These are phyloP conservation scores for Calonectria leucothoes DNA, from an alignment of 2,329 filamentous ascomycete genomes.

Conservation along the genomic window DNA sequence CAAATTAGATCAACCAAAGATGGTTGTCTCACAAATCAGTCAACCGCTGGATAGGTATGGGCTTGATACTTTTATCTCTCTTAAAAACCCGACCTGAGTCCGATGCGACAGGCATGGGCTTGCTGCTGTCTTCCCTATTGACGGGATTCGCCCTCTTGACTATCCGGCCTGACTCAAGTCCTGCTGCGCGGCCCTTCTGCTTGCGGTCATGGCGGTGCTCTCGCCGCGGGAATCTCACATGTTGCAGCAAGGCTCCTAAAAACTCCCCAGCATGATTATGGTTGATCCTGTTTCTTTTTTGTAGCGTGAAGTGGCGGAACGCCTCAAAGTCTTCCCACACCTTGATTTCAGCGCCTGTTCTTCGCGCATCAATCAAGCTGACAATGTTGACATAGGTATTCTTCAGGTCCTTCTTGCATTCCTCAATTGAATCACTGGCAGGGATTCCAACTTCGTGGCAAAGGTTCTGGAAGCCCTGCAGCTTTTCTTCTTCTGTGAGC, in stretches of 20 bases:
- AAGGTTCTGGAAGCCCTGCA: conserved; percentile 41
- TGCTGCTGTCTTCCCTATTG: not conserved
- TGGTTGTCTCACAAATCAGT: not conserved
- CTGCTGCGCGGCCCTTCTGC: not conserved
- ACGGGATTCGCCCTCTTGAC: not conserved
- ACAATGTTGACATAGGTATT: conserved; percentile 46
- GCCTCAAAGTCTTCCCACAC: conserved; percentile 43
- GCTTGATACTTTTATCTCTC: not conserved
- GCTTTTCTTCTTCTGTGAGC: conserved; percentile 30
- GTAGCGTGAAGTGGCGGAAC: conserved; percentile 44
- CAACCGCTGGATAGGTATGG: not conserved
- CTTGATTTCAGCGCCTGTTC: conserved; percentile 35
- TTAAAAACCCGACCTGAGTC: not conserved
- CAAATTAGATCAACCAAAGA: not conserved
- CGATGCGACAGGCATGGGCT: not conserved
- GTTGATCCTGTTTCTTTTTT: conserved; percentile 32
- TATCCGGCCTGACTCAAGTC: not conserved
- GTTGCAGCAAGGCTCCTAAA: conserved; percentile 38
- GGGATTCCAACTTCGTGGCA: conserved; percentile 43
- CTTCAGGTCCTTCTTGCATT: conserved; percentile 41
- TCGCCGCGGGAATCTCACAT: conserved; percentile 19
- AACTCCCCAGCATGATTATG: conserved; percentile 35
- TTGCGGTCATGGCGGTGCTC: not conserved
- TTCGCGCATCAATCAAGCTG: conserved; percentile 45
- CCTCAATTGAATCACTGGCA: conserved; percentile 20